These are phyloP conservation scores for Zygnema cylindricum DNA, from an alignment of 139 green algal genomes.

Conservation along the genomic window DNA sequence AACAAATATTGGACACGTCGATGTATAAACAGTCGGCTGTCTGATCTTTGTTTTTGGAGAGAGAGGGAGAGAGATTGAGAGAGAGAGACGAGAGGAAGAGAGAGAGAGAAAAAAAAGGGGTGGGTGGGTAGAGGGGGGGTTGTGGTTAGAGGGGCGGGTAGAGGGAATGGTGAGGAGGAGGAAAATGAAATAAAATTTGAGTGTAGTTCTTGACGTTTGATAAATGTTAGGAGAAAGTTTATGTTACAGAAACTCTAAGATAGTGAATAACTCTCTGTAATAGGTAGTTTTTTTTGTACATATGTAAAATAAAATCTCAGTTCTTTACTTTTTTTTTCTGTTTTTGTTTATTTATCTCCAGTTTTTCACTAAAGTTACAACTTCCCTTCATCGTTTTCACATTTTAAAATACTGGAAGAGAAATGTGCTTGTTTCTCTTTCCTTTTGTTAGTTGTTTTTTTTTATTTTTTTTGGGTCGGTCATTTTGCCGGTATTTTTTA, in stretches of 20 bases:
- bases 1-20: constrained; percentile 55
- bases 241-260: not conserved
- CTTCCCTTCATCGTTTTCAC: not conserved
- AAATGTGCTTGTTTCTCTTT: no score
- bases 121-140: not conserved
- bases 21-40: constrained; percentile 63
- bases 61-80: not conserved
- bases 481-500: no score
- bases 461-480: no score
- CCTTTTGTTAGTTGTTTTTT: no score
- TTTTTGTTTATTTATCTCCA: not conserved
- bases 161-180: not conserved
- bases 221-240: not conserved
- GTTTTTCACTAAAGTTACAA: not conserved
- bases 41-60: not conserved
- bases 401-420: no score
- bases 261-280: no score
- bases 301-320: not conserved
- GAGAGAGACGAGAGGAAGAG: not conserved
- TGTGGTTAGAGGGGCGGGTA: not conserved
- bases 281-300: not conserved
- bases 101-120: not conserved
- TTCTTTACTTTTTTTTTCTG: not conserved
- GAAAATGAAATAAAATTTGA: not conserved
- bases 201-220: no score